A percentile compares a stretch with the other conserved stretches of the same genome.
Conservation (phyloP, 805 yeast genomes). For the Lipomyces yamanashiensis region DNA sequence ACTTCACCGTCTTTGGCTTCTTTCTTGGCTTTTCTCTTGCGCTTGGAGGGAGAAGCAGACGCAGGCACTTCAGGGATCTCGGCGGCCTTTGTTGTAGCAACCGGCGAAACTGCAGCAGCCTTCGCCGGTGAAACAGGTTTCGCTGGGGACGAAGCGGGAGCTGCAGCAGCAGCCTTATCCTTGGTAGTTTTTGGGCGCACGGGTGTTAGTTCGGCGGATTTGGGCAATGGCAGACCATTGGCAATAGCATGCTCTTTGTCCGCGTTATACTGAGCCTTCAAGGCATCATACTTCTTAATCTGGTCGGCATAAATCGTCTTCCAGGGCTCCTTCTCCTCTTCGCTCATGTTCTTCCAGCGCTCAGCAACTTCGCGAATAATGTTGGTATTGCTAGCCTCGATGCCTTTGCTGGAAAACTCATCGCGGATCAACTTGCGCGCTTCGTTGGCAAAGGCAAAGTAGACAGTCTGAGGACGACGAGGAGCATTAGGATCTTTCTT, state of each 20-base stretch:
- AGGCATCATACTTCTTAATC: constrained; percentile 52
- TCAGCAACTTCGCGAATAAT: constrained; percentile 78
- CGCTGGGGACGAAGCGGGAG: background rate
- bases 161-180: constrained; percentile 5
- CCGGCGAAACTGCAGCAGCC: background rate
- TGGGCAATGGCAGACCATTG: constrained; percentile 24
- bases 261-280: constrained; percentile 54
- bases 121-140: background rate
- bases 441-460: constrained; percentile 75
- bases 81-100: constrained; percentile 3
- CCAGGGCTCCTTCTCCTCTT: constrained; percentile 74
- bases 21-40: constrained; percentile 37
- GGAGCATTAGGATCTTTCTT: constrained; percentile 94
- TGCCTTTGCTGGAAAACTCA: constrained; percentile 63
- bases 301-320: constrained; percentile 57
- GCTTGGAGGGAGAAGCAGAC: constrained; percentile 27
- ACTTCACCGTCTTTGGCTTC: constrained; percentile 26
- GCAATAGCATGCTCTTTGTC: constrained; percentile 46
- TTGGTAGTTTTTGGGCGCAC: constrained; percentile 15
- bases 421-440: constrained; percentile 72
- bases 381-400: constrained; percentile 67
- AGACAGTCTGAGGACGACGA: constrained; percentile 88
- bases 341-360: constrained; percentile 75
- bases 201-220: constrained; percentile 1
- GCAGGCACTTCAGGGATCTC: constrained; percentile 2